Evolutionary conservation across 2,329 filamentous ascomycete genomes (phyloP), one percentile per base, ranked within the genome.

Genomic region (Ascochyta lentis): DNA sequence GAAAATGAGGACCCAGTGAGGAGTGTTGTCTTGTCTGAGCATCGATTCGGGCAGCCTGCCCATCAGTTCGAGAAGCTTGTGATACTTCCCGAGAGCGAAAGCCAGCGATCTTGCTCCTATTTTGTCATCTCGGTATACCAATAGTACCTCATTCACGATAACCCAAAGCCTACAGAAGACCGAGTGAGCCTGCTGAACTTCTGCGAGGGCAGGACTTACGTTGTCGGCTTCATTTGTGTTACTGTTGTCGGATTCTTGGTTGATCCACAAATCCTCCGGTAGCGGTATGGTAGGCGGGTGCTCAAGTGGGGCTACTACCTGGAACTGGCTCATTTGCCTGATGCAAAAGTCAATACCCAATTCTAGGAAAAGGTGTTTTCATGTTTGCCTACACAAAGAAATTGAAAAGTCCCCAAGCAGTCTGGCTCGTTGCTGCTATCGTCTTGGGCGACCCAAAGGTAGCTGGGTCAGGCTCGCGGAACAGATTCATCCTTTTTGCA

Each of bases 331-430:
- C 53, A 52, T 53, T 26, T 54, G 54, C 44, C 57, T 59, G 49
- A 34, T n/a, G 40, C 31, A 45, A 39, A 37, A 44, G 49, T 59
- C 53, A 59, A 57, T 22, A 24, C 31, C 41, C 23, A 10, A 34
- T 19, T 29, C 19, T 13, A 3, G 22, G 38, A 31, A 15, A n/a
- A 22, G 27, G 15, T 27, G 6, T 19, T 37, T 12, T 29, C 22
- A 19, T 12, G n/a, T 40, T 16, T 34, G 39, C 54, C 35, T 60
- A 60, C 58, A 60, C 43, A 27, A 53, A 40, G n/a, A 60, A 42
- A 31, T 58, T 60, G 48, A 60, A 60, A 8, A 54, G 35, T 6
- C 58, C 58, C 58, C 58, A 60, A 35, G 50, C 54, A 24, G 54
- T 39, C 35, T 53, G 54, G 13, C 58, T 52, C 13, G 47, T 51